Evolutionary conservation across 768 basidiomycete genomes (phyloP), one percentile per base, ranked within the genome.

Genomic region (Gelatoporia subvermispora): DNA sequence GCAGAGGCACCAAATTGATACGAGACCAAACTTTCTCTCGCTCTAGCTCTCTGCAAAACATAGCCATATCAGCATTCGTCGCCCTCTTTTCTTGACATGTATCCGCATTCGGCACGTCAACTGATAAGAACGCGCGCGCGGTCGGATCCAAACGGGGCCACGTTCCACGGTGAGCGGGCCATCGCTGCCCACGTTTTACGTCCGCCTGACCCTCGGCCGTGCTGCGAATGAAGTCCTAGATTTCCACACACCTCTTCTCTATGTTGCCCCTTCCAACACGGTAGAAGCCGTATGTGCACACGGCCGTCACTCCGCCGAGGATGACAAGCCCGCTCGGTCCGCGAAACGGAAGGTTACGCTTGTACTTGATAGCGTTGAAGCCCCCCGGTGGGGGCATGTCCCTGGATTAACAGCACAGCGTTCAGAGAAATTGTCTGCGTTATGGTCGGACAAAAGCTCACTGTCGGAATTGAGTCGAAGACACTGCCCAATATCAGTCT

Each of bases 311-410:
- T n/a, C 82, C 87, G 45, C 82, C 86, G 54, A 97, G 87, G 60
- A 97, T 82, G 55, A 78, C 85, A 48, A 85, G 73, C 20, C 91
- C 93, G 28, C 90, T 81, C 45, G 91, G 92, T 2, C 91, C 91
- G 50, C 88, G 81, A 64, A 91, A 73, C 40, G 95, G 93, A 41
- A 98, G 80, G 69, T 94, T 95, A 57, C 95, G 88, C 69, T 93
- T 94, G 79, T 97, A 99, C 68, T 85, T 85, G 71, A 99, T 71
- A 23, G 85, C 71, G 64, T 90, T 93, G 70, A 95, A 99, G 2
- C 95, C 95, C 53, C 93, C 93, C 39, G 82, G 58, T 36, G 95
- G 95, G 59, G 95, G 95, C 83, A 99, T 87, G 64, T 99, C 95
- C 70, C 94, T 96, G 69, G 50, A 50, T 44, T 43, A 38, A 22